A percentile compares a stretch with the other conserved stretches of the same genome.
Conservation (phyloP, 768 basidiomycete genomes). For the Suillus fuscotomentosus region DNA sequence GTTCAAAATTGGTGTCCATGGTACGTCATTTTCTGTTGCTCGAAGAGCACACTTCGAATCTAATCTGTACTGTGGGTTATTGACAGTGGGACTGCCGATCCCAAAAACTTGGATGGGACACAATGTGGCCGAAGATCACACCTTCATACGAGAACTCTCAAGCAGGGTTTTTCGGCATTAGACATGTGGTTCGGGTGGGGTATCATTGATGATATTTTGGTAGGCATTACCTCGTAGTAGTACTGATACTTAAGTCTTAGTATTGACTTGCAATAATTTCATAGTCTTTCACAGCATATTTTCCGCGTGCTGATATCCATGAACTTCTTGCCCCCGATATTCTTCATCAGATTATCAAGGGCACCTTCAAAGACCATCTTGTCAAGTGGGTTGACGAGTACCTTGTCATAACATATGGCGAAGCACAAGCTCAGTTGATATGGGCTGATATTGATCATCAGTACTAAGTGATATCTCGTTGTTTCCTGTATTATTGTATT, state of each 20-base stretch:
- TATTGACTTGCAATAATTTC: background rate
- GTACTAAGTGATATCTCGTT: conserved; percentile 6
- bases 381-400: conserved; percentile 36
- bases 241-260: background rate
- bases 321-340: conserved; percentile 7
- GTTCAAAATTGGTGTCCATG: conserved; percentile 36
- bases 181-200: conserved; percentile 35
- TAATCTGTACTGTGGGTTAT: conserved; percentile 6
- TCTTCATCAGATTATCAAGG: conserved; percentile 40
- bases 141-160: background rate
- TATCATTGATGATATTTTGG: conserved; percentile 31
- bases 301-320: conserved; percentile 8
- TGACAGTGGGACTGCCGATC: conserved; percentile 23
- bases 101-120: conserved; percentile 22
- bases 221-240: conserved; percentile 7
- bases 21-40: conserved; percentile 10
- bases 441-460: conserved; percentile 26
- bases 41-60: conserved; percentile 5
- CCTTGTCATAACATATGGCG: conserved; percentile 19
- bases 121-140: background rate
- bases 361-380: conserved; percentile 41
- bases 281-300: conserved; percentile 6
- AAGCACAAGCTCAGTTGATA: conserved; percentile 23
- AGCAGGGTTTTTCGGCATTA: too few species aligned
- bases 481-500: too few species aligned